phyloP scores from a whole-genome alignment of 2,329 filamentous ascomycete genomes.

The Colletotrichum tamarilloi region DNA sequence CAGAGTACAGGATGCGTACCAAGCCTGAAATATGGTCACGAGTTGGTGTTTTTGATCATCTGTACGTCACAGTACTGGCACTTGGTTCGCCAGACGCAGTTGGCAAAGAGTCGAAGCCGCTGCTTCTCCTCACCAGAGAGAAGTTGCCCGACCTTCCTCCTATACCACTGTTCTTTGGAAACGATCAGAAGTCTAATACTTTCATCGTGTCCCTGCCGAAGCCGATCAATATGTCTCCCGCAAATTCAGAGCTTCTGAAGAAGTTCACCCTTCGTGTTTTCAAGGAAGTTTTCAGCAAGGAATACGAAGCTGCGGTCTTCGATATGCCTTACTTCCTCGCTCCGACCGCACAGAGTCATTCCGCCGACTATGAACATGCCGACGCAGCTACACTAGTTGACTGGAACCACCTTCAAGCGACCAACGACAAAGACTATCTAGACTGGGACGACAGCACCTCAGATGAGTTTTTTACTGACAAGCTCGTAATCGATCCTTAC shows the following conservation, averaged over 20 bases:
- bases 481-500: conserved; percentile 66
- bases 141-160: conserved; percentile 71
- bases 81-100: conserved; percentile 68
- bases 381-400: conserved; percentile 57
- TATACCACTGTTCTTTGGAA: conserved; percentile 79
- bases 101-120: conserved; percentile 67
- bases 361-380: conserved; percentile 31
- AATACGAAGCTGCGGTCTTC: conserved; percentile 71
- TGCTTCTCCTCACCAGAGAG: conserved; percentile 78
- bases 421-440: conserved; percentile 48
- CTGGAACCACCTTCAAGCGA: conserved; percentile 65
- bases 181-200: conserved; percentile 69
- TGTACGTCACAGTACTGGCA: conserved; percentile 73
- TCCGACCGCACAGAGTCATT: conserved; percentile 57
- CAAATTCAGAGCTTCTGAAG: conserved; percentile 67
- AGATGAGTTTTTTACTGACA: conserved; percentile 62
- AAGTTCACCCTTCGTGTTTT: conserved; percentile 82
- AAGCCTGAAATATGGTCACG: conserved; percentile 81
- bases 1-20: conserved; percentile 79
- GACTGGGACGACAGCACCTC: conserved; percentile 55
- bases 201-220: conserved; percentile 56
- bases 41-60: conserved; percentile 54
- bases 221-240: conserved; percentile 55
- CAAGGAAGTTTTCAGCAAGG: conserved; percentile 89
- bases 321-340: conserved; percentile 88